phyloP scores from a whole-genome alignment of 352 stramenopile genomes.

The Globisporangium ultimum region DNA sequence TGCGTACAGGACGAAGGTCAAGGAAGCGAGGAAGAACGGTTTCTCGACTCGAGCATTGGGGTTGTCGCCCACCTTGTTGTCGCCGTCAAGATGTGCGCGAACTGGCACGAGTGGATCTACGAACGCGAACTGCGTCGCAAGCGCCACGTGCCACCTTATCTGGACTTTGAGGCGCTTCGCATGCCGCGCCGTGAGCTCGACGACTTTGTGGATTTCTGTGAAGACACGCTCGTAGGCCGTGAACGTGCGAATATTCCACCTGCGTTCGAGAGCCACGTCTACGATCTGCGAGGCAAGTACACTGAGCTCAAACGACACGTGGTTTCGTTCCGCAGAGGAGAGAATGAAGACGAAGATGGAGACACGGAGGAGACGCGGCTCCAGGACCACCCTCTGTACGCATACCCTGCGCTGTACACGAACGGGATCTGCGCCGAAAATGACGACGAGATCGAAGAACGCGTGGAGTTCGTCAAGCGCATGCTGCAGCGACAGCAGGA shows the following conservation, averaged over 20 bases:
- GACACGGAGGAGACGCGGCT: slow-evolving; percentile 1
- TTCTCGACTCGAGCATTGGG: slow-evolving; percentile 41
- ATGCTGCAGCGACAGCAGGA: slow-evolving; percentile 3
- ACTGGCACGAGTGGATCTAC: slow-evolving; percentile 83
- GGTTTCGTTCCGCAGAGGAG: background rate
- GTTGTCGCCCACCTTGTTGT: slow-evolving; percentile 65
- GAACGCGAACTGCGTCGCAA: slow-evolving; percentile 24
- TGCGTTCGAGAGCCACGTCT: slow-evolving; percentile 39
- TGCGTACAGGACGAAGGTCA: background rate
- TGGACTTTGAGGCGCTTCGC: slow-evolving; percentile 6
- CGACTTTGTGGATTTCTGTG: slow-evolving; percentile 51
- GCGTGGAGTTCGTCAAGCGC: slow-evolving; percentile 30
- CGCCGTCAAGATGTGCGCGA: slow-evolving; percentile 65
- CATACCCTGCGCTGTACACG: slow-evolving; percentile 54
- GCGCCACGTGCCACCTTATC: slow-evolving; percentile 21
- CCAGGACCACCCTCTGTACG: slow-evolving; percentile 28
- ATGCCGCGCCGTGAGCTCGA: slow-evolving; percentile 44
- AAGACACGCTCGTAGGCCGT: slow-evolving; percentile 30
- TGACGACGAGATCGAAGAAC: slow-evolving; percentile 50
- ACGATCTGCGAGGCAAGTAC: slow-evolving; percentile 27
- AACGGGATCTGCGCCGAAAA: slow-evolving; percentile 47
- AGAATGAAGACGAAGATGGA: slow-evolving; percentile 5
- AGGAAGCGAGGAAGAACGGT: slow-evolving; percentile 4
- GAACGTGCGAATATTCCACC: slow-evolving; percentile 38
- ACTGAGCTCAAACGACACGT: slow-evolving; percentile 6